Percentiles rank a stretch among this genome's conserved stretches.
phyloP scores from a whole-genome alignment of 306 rosid genomes.

The Elaeagnus macrophylla region DNA sequence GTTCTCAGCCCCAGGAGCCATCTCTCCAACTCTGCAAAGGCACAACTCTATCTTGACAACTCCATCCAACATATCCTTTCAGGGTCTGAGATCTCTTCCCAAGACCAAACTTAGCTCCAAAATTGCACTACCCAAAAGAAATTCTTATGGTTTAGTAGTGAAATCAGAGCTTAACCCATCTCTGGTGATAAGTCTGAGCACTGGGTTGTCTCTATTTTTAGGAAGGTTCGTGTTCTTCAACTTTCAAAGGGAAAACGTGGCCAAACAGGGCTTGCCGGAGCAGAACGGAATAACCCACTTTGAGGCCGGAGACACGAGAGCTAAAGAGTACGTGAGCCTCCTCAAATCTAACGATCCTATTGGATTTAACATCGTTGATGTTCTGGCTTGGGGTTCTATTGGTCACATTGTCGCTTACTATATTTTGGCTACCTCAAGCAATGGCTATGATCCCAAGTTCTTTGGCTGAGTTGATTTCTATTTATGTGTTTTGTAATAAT shows the following conservation, averaged over 20 bases:
- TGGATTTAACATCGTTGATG: constrained; percentile 91
- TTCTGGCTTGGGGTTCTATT: constrained; percentile 91
- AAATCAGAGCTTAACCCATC: constrained; percentile 67
- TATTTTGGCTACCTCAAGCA: constrained; percentile 89
- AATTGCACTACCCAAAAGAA: neutral
- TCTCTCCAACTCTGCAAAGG: constrained; percentile 33
- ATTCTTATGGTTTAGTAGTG: constrained; percentile 10
- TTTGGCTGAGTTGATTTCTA: constrained; percentile 23
- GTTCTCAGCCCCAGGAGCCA: constrained; percentile 12
- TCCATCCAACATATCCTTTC: constrained; percentile 53
- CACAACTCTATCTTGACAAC: constrained; percentile 14
- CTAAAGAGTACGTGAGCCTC: constrained; percentile 82
- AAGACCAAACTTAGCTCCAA: constrained; percentile 9
- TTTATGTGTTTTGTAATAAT: neutral
- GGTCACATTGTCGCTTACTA: constrained; percentile 92
- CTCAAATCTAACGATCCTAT: constrained; percentile 97
- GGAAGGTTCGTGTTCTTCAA: constrained; percentile 98
- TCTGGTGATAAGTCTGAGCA: constrained; percentile 90
- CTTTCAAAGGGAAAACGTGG: constrained; percentile 93
- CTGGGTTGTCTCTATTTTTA: constrained; percentile 74
- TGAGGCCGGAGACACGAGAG: constrained; percentile 88
- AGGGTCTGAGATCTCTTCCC: constrained; percentile 52
- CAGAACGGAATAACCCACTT: constrained; percentile 85
- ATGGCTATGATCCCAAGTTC: constrained; percentile 90
- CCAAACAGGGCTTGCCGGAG: constrained; percentile 90